Evolutionary conservation across 768 basidiomycete species (phyloP).

Genomic region (Tulasnella sp.): DNA sequence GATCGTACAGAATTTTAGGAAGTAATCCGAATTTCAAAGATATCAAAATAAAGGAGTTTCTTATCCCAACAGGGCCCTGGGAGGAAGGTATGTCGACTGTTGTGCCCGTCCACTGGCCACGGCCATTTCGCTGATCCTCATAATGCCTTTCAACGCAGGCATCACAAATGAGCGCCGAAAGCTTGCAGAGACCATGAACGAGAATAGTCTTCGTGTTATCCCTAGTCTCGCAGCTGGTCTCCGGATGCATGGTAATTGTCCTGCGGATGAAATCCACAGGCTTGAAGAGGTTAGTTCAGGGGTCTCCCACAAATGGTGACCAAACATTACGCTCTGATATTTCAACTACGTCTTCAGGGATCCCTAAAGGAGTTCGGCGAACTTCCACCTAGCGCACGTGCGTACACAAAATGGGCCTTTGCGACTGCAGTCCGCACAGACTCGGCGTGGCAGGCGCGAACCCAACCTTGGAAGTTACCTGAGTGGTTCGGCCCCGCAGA

Average conservation of each 20-base stretch:
- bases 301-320: background rate
- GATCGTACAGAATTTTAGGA: background rate
- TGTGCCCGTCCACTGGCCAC: too few relatives aligned
- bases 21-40: background rate
- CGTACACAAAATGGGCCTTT: background rate
- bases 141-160: background rate
- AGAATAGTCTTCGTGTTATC: background rate
- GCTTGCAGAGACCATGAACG: background rate
- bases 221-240: background rate
- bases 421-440: background rate
- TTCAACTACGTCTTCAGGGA: background rate
- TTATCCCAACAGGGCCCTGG: background rate
- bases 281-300: background rate
- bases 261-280: background rate
- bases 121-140: background rate
- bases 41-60: background rate
- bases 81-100: background rate
- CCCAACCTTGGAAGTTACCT: background rate
- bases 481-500: background rate
- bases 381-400: background rate
- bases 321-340: background rate
- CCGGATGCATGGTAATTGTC: background rate
- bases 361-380: background rate
- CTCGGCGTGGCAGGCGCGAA: background rate
- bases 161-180: background rate